A percentile compares a stretch with the other conserved stretches of the same genome.
Conservation (phyloP, 352 stramenopile species). For the Hyaloperonospora brassicae region DNA sequence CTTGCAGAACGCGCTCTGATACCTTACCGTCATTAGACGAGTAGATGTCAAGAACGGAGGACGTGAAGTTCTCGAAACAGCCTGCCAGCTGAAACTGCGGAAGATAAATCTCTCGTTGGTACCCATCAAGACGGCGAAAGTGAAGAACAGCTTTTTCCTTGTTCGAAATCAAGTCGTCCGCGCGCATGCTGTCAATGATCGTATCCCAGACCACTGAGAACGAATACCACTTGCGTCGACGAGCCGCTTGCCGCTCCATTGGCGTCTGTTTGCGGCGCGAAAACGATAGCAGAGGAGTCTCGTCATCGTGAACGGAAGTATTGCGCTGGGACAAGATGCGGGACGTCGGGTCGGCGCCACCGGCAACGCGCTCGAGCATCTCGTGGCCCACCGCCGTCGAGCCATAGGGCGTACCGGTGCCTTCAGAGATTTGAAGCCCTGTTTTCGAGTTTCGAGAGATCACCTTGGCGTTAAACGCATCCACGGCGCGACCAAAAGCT, state of each 20-base stretch:
- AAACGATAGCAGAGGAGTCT: slow-evolving; percentile 79
- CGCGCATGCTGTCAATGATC: slow-evolving; percentile 93
- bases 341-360: slow-evolving; percentile 25
- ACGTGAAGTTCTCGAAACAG: slow-evolving; percentile 90
- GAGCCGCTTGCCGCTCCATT: slow-evolving; percentile 82
- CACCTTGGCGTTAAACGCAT: slow-evolving; percentile 83
- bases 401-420: slow-evolving; percentile 37
- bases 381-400: slow-evolving; percentile 43
- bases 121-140: slow-evolving; percentile 94
- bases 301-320: slow-evolving; percentile 40
- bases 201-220: slow-evolving; percentile 97
- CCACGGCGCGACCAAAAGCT: slow-evolving; percentile 79
- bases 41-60: slow-evolving; percentile 67
- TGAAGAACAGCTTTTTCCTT: slow-evolving; percentile 87
- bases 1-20: slow-evolving; percentile 64
- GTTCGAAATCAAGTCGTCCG: slow-evolving; percentile 88
- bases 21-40: slow-evolving; percentile 44
- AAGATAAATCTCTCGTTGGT: slow-evolving; percentile 96
- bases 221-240: slow-evolving; percentile 96
- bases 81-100: slow-evolving; percentile 97
- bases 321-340: slow-evolving; percentile 25
- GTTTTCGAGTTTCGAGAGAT: slow-evolving; percentile 75
- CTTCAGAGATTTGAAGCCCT: slow-evolving; percentile 43
- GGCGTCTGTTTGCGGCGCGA: slow-evolving; percentile 77
- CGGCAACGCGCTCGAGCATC: slow-evolving; percentile 46